A percentile compares a stretch with the other conserved stretches of the same genome.
These are phyloP conservation scores for Nitzschia sp. DNA, from an alignment of 108 stramenopile species.

Conservation along the genomic window DNA sequence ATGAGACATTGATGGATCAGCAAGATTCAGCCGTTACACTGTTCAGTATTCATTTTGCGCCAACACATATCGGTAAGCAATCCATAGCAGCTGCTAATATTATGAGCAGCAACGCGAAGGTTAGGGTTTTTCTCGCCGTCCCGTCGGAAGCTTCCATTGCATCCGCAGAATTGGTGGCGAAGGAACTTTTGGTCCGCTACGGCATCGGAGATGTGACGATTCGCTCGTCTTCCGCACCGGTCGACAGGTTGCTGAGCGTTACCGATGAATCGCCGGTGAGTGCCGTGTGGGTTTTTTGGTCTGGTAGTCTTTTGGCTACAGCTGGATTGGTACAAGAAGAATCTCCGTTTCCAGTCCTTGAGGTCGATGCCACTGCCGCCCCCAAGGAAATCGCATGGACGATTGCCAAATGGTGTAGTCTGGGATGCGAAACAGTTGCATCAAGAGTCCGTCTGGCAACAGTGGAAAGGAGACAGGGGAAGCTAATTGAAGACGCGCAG, in stretches of 20 bases:
- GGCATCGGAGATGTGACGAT: constrained; percentile 35
- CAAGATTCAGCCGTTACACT: no score
- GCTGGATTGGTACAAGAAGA: constrained; percentile 31
- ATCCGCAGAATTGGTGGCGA: constrained; percentile 33
- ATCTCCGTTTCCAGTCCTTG: constrained; percentile 35
- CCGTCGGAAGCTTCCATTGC: constrained; percentile 28
- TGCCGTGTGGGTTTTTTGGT: constrained; percentile 37
- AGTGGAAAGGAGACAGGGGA: constrained; percentile 30
- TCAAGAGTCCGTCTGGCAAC: constrained; percentile 28
- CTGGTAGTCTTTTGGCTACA: constrained; percentile 22
- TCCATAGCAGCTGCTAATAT: no score
- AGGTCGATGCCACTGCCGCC: constrained; percentile 22
- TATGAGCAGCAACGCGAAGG: background rate
- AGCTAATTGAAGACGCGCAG: constrained; percentile 49
- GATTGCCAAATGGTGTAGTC: constrained; percentile 52
- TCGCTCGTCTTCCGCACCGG: constrained; percentile 42
- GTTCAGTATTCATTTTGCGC: no score
- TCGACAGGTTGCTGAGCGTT: constrained; percentile 34
- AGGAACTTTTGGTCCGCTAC: constrained; percentile 27
- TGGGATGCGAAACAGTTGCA: constrained; percentile 24
- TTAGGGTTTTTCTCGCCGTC: constrained; percentile 34
- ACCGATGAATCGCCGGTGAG: background rate
- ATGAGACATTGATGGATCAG: no score
- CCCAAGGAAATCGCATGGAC: constrained; percentile 31
- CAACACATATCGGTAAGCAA: no score